Percentiles rank a stretch among this genome's conserved stretches.
Evolutionary conservation across 805 yeast species (phyloP).

Genomic region (Wickerhamiella vanderwaltii): DNA sequence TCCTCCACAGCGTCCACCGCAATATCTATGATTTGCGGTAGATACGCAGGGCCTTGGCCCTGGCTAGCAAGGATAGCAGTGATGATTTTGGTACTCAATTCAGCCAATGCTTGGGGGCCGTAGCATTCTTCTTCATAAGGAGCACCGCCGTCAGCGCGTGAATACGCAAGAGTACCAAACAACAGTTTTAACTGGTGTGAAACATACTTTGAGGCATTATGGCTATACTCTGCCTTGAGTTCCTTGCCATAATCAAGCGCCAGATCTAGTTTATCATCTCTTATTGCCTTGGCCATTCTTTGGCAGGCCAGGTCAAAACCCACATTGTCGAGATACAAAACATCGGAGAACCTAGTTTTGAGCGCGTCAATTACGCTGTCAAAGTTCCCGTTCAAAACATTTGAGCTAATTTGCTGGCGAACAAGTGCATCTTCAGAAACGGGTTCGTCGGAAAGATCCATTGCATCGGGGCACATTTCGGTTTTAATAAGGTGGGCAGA

Average conservation of each 20-base stretch:
- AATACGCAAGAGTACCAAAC: conserved; percentile 11
- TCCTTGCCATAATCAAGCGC: conserved; percentile 15
- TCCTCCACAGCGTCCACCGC: not conserved
- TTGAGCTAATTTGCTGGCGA: conserved; percentile 36
- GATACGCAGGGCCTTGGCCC: conserved; percentile 3
- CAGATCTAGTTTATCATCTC: conserved; percentile 13
- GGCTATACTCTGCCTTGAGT: conserved; percentile 3
- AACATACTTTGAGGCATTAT: not conserved
- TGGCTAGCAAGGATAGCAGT: not conserved
- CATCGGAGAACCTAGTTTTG: conserved; percentile 30
- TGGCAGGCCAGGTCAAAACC: conserved; percentile 35
- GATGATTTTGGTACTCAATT: conserved; percentile 2
- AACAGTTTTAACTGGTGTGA: not conserved
- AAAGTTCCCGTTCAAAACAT: conserved; percentile 36
- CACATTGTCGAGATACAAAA: conserved; percentile 28
- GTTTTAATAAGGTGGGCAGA: conserved; percentile 36
- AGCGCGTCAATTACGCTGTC: conserved; percentile 34
- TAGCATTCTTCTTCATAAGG: conserved; percentile 8
- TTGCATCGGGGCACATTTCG: conserved; percentile 28
- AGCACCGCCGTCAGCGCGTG: conserved; percentile 7
- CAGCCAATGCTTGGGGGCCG: conserved; percentile 9
- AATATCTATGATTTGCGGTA: conserved; percentile 2
- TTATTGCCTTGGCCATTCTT: conserved; percentile 33
- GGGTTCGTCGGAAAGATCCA: not conserved
- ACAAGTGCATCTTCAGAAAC: not conserved